Evolutionary conservation across 768 basidiomycete species (phyloP), one percentile per base, ranked within the genome.

Genomic region (Sporobolomyces pararoseus): DNA sequence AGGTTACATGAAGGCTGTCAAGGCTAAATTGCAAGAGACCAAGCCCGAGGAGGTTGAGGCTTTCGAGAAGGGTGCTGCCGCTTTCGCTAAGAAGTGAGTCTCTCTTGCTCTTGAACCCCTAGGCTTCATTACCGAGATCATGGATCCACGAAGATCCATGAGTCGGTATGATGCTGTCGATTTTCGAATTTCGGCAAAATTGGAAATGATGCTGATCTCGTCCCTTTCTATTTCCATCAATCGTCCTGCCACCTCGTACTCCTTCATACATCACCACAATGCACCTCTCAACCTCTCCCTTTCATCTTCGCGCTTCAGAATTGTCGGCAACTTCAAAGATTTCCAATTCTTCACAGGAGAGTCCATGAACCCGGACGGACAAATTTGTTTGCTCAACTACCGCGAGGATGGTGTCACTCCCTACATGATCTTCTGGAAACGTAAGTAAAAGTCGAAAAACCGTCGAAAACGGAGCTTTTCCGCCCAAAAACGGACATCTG

Each of bases 1-100:
- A n/a, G n/a, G n/a, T 19, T 99, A 99, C 84, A 95, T 98, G 94
- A 98, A 98, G 82, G 81, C 84, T 17, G 82, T 97, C 80, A 93
- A 96, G 83, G 78, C 76, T 3, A 77, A 88, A 57, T 84, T 98
- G 52, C 47, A 78, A 47, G 78, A 84, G 76, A 78, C 65, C 3
- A 80, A 85, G 21, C 84, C 88, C 16, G 87, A 85, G 0, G 84
- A 84, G 10, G 87, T 93, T 34, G 79, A 81, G 2, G 84, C 79
- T 0, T 99, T 99, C 79, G 90, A 98, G 82, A 87, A 88, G 79
- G 86, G 84, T 27, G 96, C 95, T 17, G 74, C 80, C 58, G 81
- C 81, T 4, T 91, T 84, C 77, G 91, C 87, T 63, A 97, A 97
- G 84, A 96, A 93, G 73, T 73, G 52, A 59, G 72, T 59, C 10